Evolutionary conservation across 2,329 filamentous ascomycete species (phyloP).

Genomic region (Penicillium occitanis): DNA sequence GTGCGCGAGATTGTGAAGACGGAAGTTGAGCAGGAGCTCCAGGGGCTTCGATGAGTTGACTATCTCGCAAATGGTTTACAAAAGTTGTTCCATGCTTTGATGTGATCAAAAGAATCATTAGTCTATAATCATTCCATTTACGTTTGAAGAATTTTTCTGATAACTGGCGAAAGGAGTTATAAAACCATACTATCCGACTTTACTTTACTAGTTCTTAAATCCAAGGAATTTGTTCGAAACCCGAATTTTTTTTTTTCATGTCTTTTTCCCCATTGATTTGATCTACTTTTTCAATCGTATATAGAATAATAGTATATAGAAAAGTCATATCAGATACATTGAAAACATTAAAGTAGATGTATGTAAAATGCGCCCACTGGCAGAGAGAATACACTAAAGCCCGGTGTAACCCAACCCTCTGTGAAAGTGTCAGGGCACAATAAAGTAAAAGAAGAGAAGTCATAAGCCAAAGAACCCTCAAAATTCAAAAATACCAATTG

Average conservation of each 20-base stretch:
- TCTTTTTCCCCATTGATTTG: not conserved
- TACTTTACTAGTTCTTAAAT: not conserved
- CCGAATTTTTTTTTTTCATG: not conserved
- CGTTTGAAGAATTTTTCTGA: not conserved
- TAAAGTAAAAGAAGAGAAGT: not conserved
- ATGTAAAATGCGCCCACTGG: constrained; percentile 10
- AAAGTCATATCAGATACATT: constrained; percentile 4
- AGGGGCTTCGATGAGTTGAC: not conserved
- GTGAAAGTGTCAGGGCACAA: not conserved
- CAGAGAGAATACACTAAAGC: constrained; percentile 4
- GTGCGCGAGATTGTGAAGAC: constrained; percentile 73
- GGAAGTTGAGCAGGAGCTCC: constrained; percentile 56
- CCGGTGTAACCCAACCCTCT: not conserved
- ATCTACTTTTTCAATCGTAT: not conserved
- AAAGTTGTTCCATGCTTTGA: not conserved
- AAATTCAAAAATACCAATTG: not conserved
- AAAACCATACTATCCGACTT: not conserved
- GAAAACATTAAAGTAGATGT: constrained; percentile 18
- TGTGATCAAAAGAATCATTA: not conserved
- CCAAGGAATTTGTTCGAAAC: not conserved
- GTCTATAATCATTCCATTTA: not conserved
- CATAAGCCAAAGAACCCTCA: not conserved
- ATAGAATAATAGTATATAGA: not conserved
- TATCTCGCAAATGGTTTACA: not conserved
- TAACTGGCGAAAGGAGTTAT: not conserved